Evolutionary conservation across 192 early-diverging fungal genomes (phyloP).

Genomic region (Backusella australiensis): DNA sequence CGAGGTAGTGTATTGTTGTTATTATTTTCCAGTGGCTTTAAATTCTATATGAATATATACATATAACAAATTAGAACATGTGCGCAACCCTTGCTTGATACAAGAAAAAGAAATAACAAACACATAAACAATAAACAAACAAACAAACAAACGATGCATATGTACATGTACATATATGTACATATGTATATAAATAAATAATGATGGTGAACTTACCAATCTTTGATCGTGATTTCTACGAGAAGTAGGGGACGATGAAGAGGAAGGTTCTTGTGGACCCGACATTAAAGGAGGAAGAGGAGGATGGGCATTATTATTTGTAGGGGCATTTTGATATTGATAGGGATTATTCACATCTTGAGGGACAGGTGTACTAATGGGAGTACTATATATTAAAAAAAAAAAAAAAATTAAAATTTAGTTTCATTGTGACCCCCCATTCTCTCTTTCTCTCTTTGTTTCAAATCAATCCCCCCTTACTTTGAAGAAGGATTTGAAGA

Average conservation of each 20-base stretch:
- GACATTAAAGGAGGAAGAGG: slow-evolving; percentile 10
- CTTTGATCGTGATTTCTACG: neutral
- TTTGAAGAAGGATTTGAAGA: slow-evolving; percentile 12
- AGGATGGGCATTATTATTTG: neutral
- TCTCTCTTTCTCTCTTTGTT: neutral
- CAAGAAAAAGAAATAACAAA: neutral
- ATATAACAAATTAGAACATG: neutral
- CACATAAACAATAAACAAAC: neutral
- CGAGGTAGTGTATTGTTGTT: neutral
- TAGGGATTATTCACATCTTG: slow-evolving; percentile 38
- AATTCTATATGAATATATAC: neutral
- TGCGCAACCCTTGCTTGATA: slow-evolving; percentile 1
- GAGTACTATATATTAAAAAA: neutral
- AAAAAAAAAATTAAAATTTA: neutral
- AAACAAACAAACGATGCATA: neutral
- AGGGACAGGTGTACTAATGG: slow-evolving; percentile 13
- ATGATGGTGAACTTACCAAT: neutral
- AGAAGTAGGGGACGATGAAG: neutral
- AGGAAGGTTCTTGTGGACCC: neutral
- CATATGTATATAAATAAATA: neutral
- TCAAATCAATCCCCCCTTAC: slow-evolving; percentile 1
- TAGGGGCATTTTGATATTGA: slow-evolving; percentile 30
- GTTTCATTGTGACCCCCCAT: neutral
- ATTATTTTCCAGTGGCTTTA: neutral
- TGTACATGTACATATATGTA: neutral